phyloP scores from a whole-genome alignment of 176 grass and related monocot species.

The Eleusine indica region DNA sequence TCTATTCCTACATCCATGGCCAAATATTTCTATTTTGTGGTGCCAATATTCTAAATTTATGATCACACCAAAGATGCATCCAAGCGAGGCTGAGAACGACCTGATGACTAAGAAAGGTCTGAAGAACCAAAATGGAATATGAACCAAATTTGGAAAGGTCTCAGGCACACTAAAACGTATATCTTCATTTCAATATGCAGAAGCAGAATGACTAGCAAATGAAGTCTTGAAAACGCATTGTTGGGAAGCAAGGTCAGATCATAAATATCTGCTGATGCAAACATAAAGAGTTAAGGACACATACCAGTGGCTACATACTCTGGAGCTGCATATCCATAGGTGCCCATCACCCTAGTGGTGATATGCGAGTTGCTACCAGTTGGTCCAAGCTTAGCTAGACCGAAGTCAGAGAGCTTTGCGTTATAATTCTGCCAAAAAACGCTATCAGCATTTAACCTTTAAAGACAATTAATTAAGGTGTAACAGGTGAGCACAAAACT shows the following conservation, averaged over 20 bases:
- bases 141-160: background rate
- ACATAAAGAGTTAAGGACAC: slow-evolving; percentile 22
- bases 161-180: background rate
- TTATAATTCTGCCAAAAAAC: slow-evolving; percentile 65
- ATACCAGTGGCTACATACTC: slow-evolving; percentile 94
- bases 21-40: background rate
- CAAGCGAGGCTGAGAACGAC: background rate
- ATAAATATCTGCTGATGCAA: background rate
- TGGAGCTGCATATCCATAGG: slow-evolving; percentile 85
- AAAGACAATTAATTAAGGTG: background rate
- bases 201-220: background rate
- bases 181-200: background rate
- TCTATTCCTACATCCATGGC: background rate
- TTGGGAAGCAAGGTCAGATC: background rate
- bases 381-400: slow-evolving; percentile 85
- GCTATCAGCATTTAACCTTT: background rate
- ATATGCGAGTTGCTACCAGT: slow-evolving; percentile 83
- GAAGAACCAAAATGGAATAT: background rate
- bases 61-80: background rate
- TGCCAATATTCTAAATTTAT: background rate
- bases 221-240: background rate
- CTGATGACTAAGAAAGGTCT: background rate
- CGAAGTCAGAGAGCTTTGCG: slow-evolving; percentile 90
- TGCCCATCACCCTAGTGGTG: slow-evolving; percentile 92
- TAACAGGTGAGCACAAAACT: slow-evolving; percentile 4